Percentiles rank a stretch among this genome's conserved stretches.
phyloP scores from a whole-genome alignment of 2,329 filamentous ascomycete species.

The Aspergillus costaricaensis region DNA sequence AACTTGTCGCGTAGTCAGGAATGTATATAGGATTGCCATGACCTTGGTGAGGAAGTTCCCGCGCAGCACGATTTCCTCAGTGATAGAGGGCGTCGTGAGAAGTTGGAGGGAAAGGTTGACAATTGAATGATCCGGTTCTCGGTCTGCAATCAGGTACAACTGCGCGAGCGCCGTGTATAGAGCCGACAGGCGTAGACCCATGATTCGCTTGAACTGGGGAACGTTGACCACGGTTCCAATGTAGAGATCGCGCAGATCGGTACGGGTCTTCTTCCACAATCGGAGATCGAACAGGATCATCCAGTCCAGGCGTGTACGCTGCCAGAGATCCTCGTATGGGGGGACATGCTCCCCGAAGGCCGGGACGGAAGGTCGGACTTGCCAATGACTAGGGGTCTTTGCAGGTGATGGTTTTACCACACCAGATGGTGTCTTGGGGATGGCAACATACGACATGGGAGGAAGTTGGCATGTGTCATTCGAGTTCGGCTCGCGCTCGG shows the following conservation, averaged over 20 bases:
- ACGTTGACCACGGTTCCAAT: constrained; percentile 96
- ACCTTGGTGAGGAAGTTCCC: constrained; percentile 95
- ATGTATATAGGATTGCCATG: constrained; percentile 95
- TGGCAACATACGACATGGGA: constrained; percentile 53
- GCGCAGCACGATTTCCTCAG: constrained; percentile 88
- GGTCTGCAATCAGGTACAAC: constrained; percentile 90
- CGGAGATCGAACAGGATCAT: constrained; percentile 91
- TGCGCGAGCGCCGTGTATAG: constrained; percentile 93
- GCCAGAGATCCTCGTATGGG: constrained; percentile 81
- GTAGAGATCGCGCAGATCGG: constrained; percentile 87
- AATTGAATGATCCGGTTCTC: constrained; percentile 96
- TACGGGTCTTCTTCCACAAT: constrained; percentile 94
- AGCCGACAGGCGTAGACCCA: constrained; percentile 90
- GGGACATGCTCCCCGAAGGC: constrained; percentile 63
- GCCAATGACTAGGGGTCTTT: constrained; percentile 75
- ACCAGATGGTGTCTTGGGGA: constrained; percentile 77
- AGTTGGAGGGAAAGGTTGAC: constrained; percentile 97
- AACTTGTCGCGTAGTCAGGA: constrained; percentile 92
- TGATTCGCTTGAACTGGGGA: constrained; percentile 90
- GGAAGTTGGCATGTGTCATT: constrained; percentile 18
- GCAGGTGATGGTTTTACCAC: constrained; percentile 44
- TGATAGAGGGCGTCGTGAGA: constrained; percentile 94
- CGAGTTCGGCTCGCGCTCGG: constrained; percentile 18
- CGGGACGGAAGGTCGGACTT: constrained; percentile 74
- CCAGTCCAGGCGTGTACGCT: constrained; percentile 88